Evolutionary conservation across 345 rosid genomes (phyloP), one percentile per base, ranked within the genome.

Genomic region (Jatropha curcas): DNA sequence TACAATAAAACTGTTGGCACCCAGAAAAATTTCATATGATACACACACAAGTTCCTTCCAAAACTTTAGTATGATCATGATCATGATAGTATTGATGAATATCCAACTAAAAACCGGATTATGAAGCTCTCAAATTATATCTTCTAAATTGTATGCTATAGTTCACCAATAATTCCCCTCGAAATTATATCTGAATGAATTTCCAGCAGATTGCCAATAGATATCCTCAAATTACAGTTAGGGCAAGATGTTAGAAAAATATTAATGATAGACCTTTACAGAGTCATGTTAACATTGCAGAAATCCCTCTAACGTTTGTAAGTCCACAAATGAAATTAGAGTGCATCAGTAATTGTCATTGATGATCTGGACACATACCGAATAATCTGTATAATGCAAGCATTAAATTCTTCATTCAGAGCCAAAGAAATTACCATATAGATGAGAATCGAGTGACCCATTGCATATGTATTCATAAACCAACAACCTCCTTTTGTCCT

Each of bases 401-500:
- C 28, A 67, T 4, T 50, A 60, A 65, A 11, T 34, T 46, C 20
- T 51, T 62, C 43, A 31, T 51, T 34, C 5, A 31, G 24, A 14
- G 58, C 25, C 30, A 7, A 12, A 60, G 48, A 45, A 62, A 75
- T 75, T 93, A 93, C 98, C 98, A 37, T 93, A 93, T 43, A 93
- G 86, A 88, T 96, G 98, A 65, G 93, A 80, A 83, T 96, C 99
- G 46, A 93, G 90, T 45, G 98, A 96, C n/a, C 98, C 91, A 52
- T 91, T 93, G 91, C 98, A 96, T 74, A 96, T 96, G 68, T 90
- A 96, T 84, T 93, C 99, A 57, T 96, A 96, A 25, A 96, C 99
- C 87, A 96, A 76, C 65, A 96, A 84, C 71, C 99, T 86, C 83
- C 98, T 89, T 73, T 88, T 88, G 68, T 93, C 95, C 84, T 96